A percentile compares a stretch with the other conserved stretches of the same genome.
Evolutionary conservation across 345 rosid species (phyloP).

Genomic region (Zanthoxylum bungeanum): DNA sequence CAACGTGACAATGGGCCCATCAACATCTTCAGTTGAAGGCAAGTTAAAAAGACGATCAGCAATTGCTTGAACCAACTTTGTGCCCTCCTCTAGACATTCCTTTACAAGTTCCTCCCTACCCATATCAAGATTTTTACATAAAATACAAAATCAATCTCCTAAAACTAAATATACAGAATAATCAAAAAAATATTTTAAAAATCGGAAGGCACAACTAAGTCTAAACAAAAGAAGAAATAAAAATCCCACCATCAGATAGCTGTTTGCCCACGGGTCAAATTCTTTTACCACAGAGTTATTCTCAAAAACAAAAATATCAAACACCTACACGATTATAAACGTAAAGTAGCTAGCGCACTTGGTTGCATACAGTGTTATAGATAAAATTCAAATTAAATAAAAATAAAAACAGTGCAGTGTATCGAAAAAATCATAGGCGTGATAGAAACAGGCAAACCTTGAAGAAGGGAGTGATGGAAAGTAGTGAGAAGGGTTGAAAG

Average conservation of each 20-base stretch:
- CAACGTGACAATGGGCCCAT: conserved; percentile 78
- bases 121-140: not conserved
- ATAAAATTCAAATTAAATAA: not conserved
- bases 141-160: not conserved
- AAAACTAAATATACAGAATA: not conserved
- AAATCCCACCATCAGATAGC: not conserved
- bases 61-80: conserved; percentile 67
- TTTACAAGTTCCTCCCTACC: conserved; percentile 65
- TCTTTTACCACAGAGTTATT: not conserved
- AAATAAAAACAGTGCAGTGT: not conserved
- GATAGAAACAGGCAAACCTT: conserved; percentile 29
- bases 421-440: not conserved
- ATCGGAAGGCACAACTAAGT: not conserved
- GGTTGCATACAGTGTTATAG: not conserved
- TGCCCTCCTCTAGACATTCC: conserved; percentile 57
- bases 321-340: not conserved
- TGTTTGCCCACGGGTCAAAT: not conserved
- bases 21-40: conserved; percentile 70
- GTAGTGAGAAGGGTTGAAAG: conserved; percentile 48
- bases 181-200: not conserved
- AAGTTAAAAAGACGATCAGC: conserved; percentile 65
- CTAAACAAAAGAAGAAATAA: not conserved
- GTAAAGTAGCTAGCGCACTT: not conserved
- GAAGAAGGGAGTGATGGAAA: conserved; percentile 50
- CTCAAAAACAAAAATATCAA: not conserved